These are phyloP conservation scores for Dimocarpus longan DNA, from an alignment of 345 rosid genomes.

Conservation along the genomic window DNA sequence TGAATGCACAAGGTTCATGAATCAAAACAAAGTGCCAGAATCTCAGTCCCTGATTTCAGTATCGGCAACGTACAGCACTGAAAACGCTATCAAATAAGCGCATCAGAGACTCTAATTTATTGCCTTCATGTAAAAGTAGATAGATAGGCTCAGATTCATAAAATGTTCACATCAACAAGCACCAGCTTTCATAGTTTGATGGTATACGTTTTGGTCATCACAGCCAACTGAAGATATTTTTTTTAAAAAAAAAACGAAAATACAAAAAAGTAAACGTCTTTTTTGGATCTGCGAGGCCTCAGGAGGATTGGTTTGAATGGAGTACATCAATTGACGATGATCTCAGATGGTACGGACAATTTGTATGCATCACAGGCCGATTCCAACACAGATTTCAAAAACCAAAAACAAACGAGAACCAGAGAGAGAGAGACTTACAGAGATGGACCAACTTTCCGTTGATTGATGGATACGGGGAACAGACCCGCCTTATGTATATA, in stretches of 20 bases:
- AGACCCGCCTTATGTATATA: too few species aligned
- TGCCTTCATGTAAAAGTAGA: conserved; percentile 36
- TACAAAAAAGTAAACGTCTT: too few species aligned
- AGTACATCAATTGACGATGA: conserved; percentile 32
- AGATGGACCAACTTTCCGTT: not conserved
- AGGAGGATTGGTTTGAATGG: conserved; percentile 26
- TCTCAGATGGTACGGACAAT: conserved; percentile 77
- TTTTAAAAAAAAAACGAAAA: not conserved
- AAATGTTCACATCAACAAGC: conserved; percentile 39
- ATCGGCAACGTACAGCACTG: conserved; percentile 84
- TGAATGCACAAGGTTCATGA: conserved; percentile 47
- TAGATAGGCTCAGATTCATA: conserved; percentile 27
- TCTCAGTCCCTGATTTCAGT: conserved; percentile 39
- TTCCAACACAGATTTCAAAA: not conserved
- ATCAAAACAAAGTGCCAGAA: conserved; percentile 39
- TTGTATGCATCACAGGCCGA: conserved; percentile 45
- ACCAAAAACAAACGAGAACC: not conserved
- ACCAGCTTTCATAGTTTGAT: conserved; percentile 57
- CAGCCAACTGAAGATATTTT: conserved; percentile 5
- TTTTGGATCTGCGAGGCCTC: conserved; percentile 27
- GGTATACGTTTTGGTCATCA: conserved; percentile 50
- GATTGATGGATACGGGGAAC: not conserved
- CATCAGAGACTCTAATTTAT: conserved; percentile 78
- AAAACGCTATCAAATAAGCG: conserved; percentile 46
- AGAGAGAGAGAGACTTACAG: not conserved